A percentile compares a stretch with the other conserved stretches of the same genome.
phyloP scores from a whole-genome alignment of 495 filamentous ascomycete genomes.

The Podospora pseudoanserina region DNA sequence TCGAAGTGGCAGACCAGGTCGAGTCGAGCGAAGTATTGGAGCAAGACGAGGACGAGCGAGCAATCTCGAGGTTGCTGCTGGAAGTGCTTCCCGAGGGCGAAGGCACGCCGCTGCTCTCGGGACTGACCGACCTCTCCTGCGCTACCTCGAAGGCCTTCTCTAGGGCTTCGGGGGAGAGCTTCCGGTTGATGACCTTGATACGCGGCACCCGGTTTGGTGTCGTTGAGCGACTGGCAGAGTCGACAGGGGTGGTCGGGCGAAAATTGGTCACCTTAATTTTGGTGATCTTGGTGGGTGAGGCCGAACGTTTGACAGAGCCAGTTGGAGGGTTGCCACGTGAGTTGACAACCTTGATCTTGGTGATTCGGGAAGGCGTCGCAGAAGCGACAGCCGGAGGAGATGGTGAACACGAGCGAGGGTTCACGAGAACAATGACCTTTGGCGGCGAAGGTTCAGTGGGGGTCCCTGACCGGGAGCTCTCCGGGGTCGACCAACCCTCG shows the following conservation, averaged over 20 bases:
- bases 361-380: neutral
- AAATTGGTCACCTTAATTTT: neutral
- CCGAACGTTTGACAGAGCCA: neutral
- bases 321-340: neutral
- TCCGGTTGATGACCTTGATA: neutral
- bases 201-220: neutral
- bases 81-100: neutral
- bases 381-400: neutral
- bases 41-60: slow-evolving; percentile 9
- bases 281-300: neutral
- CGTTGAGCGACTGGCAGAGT: neutral
- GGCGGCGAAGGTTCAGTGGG: neutral
- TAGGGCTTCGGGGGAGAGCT: neutral
- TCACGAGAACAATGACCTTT: slow-evolving; percentile 13
- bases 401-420: slow-evolving; percentile 9
- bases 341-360: neutral
- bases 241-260: neutral
- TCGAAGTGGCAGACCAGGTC: neutral
- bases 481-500: neutral
- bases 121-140: too few relatives aligned
- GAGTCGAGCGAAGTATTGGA: slow-evolving; percentile 5
- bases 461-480: neutral
- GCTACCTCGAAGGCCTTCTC: too few relatives aligned
- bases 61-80: slow-evolving; percentile 1
- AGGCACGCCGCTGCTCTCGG: neutral